Conservation (phyloP, 441 rosid genomes). For the Jatropha multifida region DNA sequence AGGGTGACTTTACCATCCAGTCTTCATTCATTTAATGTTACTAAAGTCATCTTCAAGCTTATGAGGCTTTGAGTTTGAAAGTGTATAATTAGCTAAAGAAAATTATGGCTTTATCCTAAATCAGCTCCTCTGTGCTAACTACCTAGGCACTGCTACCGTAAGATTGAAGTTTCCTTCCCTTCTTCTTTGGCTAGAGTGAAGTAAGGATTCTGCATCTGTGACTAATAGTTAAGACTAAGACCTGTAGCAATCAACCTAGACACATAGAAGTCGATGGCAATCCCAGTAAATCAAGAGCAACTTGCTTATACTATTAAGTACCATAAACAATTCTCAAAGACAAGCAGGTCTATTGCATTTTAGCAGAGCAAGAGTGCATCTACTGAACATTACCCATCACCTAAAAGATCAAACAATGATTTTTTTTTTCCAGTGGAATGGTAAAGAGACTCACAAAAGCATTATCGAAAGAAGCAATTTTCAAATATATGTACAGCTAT, state of each 20-base stretch:
- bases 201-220: too few relatives aligned
- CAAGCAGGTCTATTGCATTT: neutral
- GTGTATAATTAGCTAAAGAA: too few relatives aligned
- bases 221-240: neutral
- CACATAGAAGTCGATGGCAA: neutral
- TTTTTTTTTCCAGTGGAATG: neutral
- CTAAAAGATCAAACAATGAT: neutral
- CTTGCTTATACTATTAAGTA: neutral
- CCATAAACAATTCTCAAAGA: neutral
- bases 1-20: neutral
- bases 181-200: too few relatives aligned
- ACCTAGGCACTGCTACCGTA: too few relatives aligned
- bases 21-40: too few relatives aligned
- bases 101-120: too few relatives aligned
- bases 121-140: too few relatives aligned
- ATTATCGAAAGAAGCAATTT: neutral
- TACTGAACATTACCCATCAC: neutral
- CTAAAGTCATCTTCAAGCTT: too few relatives aligned
- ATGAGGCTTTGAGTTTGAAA: too few relatives aligned
- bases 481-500: neutral
- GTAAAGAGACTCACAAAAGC: neutral
- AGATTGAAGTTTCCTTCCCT: too few relatives aligned
- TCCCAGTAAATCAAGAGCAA: neutral
- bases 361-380: neutral
- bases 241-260: neutral